These are phyloP conservation scores for Diphasiastrum complanatum DNA, from an alignment of 83 land plant species.

Conservation along the genomic window DNA sequence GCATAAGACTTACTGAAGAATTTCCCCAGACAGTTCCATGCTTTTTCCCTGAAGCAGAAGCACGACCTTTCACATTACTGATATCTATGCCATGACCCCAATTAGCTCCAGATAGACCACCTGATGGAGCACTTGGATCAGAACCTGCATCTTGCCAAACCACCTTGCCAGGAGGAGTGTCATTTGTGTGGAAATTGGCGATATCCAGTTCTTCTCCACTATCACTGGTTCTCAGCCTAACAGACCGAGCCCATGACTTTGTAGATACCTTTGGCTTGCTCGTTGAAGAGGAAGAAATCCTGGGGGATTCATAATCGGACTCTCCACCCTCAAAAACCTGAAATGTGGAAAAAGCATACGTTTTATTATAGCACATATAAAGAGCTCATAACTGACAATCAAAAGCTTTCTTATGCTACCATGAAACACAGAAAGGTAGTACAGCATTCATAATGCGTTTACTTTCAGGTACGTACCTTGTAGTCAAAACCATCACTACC, in stretches of 20 bases:
- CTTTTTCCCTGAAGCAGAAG: conserved; percentile 41
- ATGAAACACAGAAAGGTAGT: neutral
- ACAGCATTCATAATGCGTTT: neutral
- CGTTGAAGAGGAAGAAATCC: conserved; percentile 9
- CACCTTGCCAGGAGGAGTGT: too few species aligned
- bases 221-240: conserved; percentile 18
- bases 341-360: conserved; percentile 9
- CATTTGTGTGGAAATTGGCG: conserved; percentile 15
- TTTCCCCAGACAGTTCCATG: conserved; percentile 70
- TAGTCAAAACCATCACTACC: conserved; percentile 90
- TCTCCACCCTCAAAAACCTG: conserved; percentile 76
- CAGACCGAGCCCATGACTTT: conserved; percentile 16
- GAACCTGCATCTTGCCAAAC: too few species aligned
- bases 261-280: conserved; percentile 13
- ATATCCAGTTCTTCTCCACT: conserved; percentile 23
- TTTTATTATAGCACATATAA: neutral
- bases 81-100: conserved; percentile 30
- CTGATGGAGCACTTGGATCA: conserved; percentile 12
- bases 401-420: neutral
- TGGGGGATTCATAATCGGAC: conserved; percentile 55
- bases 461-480: conserved; percentile 60
- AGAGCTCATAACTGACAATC: conserved; percentile 1
- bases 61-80: conserved; percentile 32
- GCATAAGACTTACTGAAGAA: conserved; percentile 28
- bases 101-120: conserved; percentile 18